A percentile compares a stretch with the other conserved stretches of the same genome.
These are phyloP conservation scores for Syncephalastrum contaminatum DNA, from an alignment of 371 early-diverging fungal genomes.

Conservation along the genomic window DNA sequence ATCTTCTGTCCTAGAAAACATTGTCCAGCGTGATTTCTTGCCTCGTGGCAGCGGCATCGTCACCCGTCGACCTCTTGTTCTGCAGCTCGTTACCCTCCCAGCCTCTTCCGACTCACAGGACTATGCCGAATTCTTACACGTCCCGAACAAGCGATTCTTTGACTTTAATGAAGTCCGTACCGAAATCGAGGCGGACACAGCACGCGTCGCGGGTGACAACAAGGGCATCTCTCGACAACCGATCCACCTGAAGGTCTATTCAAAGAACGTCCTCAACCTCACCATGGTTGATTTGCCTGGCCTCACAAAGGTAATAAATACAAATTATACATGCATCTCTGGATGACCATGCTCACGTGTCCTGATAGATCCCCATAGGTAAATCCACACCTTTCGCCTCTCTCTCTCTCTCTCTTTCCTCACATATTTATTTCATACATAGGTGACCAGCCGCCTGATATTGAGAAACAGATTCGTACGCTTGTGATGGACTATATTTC, in stretches of 20 bases:
- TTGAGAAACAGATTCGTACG: constrained; percentile 84
- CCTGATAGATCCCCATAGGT: constrained; percentile 47
- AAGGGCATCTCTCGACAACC: constrained; percentile 84
- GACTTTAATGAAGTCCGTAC: constrained; percentile 79
- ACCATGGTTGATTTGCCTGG: constrained; percentile 95
- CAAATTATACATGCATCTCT: neutral
- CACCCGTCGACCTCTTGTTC: constrained; percentile 89
- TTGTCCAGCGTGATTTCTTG: constrained; percentile 89
- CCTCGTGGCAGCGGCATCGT: constrained; percentile 93
- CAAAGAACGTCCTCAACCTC: constrained; percentile 81
- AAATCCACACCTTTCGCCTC: constrained; percentile 5
- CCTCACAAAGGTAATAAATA: constrained; percentile 73
- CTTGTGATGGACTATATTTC: constrained; percentile 84
- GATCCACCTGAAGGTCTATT: constrained; percentile 86
- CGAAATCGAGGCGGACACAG: constrained; percentile 90
- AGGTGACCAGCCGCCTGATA: constrained; percentile 88
- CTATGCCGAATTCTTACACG: constrained; percentile 77
- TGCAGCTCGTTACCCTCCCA: constrained; percentile 80
- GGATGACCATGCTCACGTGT: neutral
- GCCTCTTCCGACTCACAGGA: constrained; percentile 33
- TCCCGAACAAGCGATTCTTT: constrained; percentile 71
- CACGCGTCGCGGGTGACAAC: constrained; percentile 80
- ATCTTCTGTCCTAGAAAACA: constrained; percentile 88
- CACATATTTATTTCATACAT: constrained; percentile 28
- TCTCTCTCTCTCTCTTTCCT: constrained; percentile 35